Evolutionary conservation across 345 rosid genomes (phyloP).

Genomic region (Arabis alpina): DNA sequence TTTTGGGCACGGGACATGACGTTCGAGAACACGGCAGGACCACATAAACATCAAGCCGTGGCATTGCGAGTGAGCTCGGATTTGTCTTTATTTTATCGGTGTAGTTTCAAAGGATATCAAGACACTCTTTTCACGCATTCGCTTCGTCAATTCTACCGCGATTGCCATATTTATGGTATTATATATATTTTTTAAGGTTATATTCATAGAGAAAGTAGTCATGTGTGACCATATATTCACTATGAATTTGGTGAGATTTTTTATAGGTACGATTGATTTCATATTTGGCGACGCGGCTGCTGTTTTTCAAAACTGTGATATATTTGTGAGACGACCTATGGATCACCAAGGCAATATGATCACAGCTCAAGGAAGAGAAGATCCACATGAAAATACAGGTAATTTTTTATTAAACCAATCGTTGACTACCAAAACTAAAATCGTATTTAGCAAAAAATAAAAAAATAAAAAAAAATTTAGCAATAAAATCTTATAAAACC

Average conservation of each 20-base stretch:
- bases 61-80: constrained; percentile 66
- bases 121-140: constrained; percentile 71
- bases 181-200: neutral
- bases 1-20: constrained; percentile 86
- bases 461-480: too few relatives aligned
- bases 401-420: neutral
- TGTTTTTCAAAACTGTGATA: constrained; percentile 75
- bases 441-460: neutral
- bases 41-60: constrained; percentile 67
- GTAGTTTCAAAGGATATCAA: constrained; percentile 73
- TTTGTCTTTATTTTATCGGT: constrained; percentile 59
- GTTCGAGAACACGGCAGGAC: constrained; percentile 82
- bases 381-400: constrained; percentile 54
- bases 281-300: constrained; percentile 71
- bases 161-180: constrained; percentile 67
- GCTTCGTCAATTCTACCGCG: constrained; percentile 68
- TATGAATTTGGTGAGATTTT: neutral
- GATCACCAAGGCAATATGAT: constrained; percentile 58
- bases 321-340: constrained; percentile 63
- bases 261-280: constrained; percentile 62
- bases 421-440: neutral
- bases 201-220: neutral
- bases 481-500: neutral
- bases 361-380: constrained; percentile 71
- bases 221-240: neutral